Evolutionary conservation across 805 yeast species (phyloP), one percentile per base, ranked within the genome.

Genomic region (Dipodascus albidus): DNA sequence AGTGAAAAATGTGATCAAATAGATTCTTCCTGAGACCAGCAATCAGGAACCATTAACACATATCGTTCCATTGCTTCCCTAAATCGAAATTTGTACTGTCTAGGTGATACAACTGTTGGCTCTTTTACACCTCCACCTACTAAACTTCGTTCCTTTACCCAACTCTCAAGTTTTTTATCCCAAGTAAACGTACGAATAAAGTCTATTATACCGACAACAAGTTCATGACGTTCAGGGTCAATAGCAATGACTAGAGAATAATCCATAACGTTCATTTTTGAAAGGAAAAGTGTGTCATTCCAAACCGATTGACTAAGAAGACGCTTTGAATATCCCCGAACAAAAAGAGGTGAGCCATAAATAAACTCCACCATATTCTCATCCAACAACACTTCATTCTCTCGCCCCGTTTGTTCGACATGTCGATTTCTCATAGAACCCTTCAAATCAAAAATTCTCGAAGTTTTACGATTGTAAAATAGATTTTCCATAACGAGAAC

Each of bases 221-320:
- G 73, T 53, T 83, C 83, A 11, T 71, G 65, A 49, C 73, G 75
- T 15, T 67, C 70, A 9, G 75, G 71, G 64, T 93, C 96, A 44
- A 93, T 87, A 0, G 98, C 99, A 55, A 93, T 83, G 8, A 93
- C 96, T 58, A 93, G 73, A 0, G 98, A 91, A 64, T 93, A 93
- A 67, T 93, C 99, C 99, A 93, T 93, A 3, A 93, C 98, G 64
- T 93, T 95, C 96, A 93, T 87, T 62, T 95, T 93, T 2, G 96
- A 89, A 52, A 93, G 71, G 65, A 93, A 95, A 15, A 93, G 72
- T 0, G 98, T 93, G 62, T 93, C 99, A 64, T 95, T 93, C 85
- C 95, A 93, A 24, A 93, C 70, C 0, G 96, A 90, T 0, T 96
- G 91, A 49, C 96, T 72, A 50, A 93, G 67, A 41, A 89, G 70